These are phyloP conservation scores for Malassezia caprae DNA, from an alignment of 1,284 basidiomycete genomes.

Conservation along the genomic window DNA sequence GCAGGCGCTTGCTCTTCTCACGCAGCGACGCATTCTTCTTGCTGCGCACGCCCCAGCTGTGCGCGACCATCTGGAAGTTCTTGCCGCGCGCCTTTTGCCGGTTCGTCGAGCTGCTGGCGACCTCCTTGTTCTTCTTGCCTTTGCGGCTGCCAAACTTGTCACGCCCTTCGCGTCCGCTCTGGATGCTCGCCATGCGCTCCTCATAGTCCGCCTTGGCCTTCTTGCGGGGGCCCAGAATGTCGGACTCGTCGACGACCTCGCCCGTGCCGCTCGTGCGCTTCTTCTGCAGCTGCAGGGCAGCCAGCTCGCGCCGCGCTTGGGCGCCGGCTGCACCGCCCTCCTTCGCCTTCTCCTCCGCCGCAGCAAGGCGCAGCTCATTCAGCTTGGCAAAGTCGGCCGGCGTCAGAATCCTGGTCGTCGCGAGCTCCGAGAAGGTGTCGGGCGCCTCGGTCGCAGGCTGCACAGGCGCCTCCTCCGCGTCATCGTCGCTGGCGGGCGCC, in stretches of 20 bases:
- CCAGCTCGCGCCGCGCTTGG: slow-evolving; percentile 29
- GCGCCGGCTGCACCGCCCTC: slow-evolving; percentile 30
- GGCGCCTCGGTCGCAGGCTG: slow-evolving; percentile 19
- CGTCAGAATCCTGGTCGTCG: slow-evolving; percentile 88
- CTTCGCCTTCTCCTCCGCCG: slow-evolving; percentile 59
- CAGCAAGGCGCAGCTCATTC: slow-evolving; percentile 70
- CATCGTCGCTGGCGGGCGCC: slow-evolving; percentile 34
- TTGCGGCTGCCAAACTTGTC: slow-evolving; percentile 69
- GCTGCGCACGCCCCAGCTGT: slow-evolving; percentile 37
- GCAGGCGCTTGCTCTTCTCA: slow-evolving; percentile 37
- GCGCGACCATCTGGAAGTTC: slow-evolving; percentile 43
- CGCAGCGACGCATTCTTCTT: slow-evolving; percentile 42
- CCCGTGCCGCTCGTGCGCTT: slow-evolving; percentile 52
- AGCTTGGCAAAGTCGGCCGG: slow-evolving; percentile 92
- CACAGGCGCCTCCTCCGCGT: slow-evolving; percentile 33
- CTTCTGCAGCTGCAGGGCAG: slow-evolving; percentile 60
- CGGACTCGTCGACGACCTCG: slow-evolving; percentile 33
- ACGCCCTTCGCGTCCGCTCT: slow-evolving; percentile 83
- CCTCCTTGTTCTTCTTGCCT: slow-evolving; percentile 47
- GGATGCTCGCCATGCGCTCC: slow-evolving; percentile 81
- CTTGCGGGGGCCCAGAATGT: slow-evolving; percentile 83
- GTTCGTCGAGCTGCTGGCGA: slow-evolving; percentile 35
- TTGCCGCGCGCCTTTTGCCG: slow-evolving; percentile 39
- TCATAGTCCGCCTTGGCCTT: slow-evolving; percentile 88
- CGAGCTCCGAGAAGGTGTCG: slow-evolving; percentile 48